phyloP scores from a whole-genome alignment of 164 flowering plant genomes.

The Saururus chinensis region DNA sequence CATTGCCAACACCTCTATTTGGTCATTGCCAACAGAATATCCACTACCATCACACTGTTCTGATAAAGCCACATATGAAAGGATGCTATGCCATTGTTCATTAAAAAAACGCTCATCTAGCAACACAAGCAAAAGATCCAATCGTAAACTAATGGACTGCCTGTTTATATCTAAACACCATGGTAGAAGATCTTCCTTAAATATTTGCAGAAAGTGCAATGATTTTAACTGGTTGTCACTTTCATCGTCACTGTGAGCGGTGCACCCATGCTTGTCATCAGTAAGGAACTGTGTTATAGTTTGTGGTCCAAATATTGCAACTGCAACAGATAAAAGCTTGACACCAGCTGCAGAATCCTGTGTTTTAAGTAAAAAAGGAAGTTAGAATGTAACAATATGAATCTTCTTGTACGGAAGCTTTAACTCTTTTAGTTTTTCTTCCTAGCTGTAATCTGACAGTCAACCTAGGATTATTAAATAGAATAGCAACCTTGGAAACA shows the following conservation, averaged over 20 bases:
- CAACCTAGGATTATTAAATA: too few species aligned
- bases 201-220: constrained; percentile 38
- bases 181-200: constrained; percentile 54
- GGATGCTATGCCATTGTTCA: constrained; percentile 62
- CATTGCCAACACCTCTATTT: constrained; percentile 35
- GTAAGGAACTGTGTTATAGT: constrained; percentile 28
- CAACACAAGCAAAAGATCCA: constrained; percentile 74
- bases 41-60: constrained; percentile 13
- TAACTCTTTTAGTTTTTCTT: too few species aligned
- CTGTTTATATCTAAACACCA: constrained; percentile 57
- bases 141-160: constrained; percentile 34
- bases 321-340: constrained; percentile 42
- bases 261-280: constrained; percentile 6
- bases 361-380: constrained; percentile 2
- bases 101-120: constrained; percentile 62
- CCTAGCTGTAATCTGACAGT: too few species aligned
- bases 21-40: constrained; percentile 20
- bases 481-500: too few species aligned
- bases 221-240: constrained; percentile 15
- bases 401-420: neutral
- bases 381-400: neutral
- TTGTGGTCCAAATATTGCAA: constrained; percentile 68
- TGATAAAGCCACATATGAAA: constrained; percentile 30
- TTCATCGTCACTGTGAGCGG: constrained; percentile 11
- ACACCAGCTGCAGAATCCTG: constrained; percentile 66